phyloP scores from a whole-genome alignment of 768 basidiomycete species.

The Serendipita indica region DNA sequence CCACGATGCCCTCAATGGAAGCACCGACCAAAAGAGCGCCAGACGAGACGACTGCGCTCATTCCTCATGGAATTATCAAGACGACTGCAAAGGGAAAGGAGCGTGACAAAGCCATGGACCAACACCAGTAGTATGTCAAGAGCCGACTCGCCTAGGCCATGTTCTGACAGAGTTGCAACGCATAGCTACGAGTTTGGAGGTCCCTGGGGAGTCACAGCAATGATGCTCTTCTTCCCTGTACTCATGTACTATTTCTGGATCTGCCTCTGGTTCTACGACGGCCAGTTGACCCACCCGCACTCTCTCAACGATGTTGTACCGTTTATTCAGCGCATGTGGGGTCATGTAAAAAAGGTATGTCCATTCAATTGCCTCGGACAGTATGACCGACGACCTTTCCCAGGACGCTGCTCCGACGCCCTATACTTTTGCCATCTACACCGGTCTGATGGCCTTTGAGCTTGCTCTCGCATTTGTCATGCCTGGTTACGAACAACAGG shows the following conservation, averaged over 20 bases:
- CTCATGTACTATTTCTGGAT: conserved; percentile 99
- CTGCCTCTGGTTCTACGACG: conserved; percentile 92
- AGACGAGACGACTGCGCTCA: not conserved
- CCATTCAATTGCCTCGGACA: conserved; percentile 8
- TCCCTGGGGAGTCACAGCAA: conserved; percentile 75
- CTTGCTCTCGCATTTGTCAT: conserved; percentile 80
- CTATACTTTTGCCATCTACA: conserved; percentile 84
- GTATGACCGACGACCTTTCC: conserved; percentile 6
- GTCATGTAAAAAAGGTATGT: conserved; percentile 62
- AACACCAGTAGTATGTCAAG: conserved; percentile 40
- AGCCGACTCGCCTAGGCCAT: conserved; percentile 10
- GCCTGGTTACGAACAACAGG: conserved; percentile 87
- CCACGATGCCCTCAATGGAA: not conserved
- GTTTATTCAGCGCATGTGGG: conserved; percentile 71
- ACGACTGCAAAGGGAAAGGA: conserved; percentile 56
- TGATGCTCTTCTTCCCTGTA: conserved; percentile 87
- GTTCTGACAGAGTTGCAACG: not conserved
- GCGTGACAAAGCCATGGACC: conserved; percentile 57
- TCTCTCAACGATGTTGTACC: conserved; percentile 59
- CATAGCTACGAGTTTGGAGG: conserved; percentile 91
- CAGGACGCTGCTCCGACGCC: conserved; percentile 85
- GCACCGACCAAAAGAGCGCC: not conserved
- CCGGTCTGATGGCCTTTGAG: conserved; percentile 75
- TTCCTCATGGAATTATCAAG: conserved; percentile 7
- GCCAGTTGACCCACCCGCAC: conserved; percentile 53